Evolutionary conservation across 257 asterid genomes (phyloP), one percentile per base, ranked within the genome.

Genomic region (Rauvolfia tetraphylla): DNA sequence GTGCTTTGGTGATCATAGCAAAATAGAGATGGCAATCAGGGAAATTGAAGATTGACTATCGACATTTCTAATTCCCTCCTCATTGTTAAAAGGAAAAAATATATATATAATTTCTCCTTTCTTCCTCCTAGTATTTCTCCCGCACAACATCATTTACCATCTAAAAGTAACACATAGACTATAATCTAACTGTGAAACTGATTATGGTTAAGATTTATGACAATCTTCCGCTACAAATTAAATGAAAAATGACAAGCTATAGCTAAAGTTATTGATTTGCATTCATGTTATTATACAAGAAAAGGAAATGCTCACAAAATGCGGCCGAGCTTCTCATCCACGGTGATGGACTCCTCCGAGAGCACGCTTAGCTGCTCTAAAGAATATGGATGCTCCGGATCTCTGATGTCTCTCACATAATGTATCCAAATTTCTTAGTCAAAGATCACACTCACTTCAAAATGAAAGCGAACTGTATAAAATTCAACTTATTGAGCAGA

Each of bases 321-420:
- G 65, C 94, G 96, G 66, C 88, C 91, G 51, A 84, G 97, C 85
- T 92, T 88, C 80, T 93, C 94, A 76, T 92, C 94, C 72, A 93
- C 96, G 27, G 98, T 85, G 58, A 92, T 87, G 29, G 97, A 92
- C 80, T 93, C 97, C 81, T 93, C 90, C 0, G 98, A 88, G 51
- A 93, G 96, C 48, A 93, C 96, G 66, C 97, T 89, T 73, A 93
- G 96, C 89, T 93, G 97, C 88, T 93, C 98, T 33, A 93, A 84
- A 10, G 97, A 89, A 57, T 93, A 92, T 3, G 98, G 97, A 83
- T 93, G 98, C 88, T 93, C 98, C 23, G 97, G 97, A 92, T 93
- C 98, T 81, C 97, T 85, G 49, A 92, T 93, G 80, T 93, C 98
- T 86, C 91, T 88, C 84, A 93, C 90, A 74, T 83, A 74, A 77